These are phyloP conservation scores for Pleurotus tuoliensis DNA, from an alignment of 768 basidiomycete genomes.

Conservation along the genomic window DNA sequence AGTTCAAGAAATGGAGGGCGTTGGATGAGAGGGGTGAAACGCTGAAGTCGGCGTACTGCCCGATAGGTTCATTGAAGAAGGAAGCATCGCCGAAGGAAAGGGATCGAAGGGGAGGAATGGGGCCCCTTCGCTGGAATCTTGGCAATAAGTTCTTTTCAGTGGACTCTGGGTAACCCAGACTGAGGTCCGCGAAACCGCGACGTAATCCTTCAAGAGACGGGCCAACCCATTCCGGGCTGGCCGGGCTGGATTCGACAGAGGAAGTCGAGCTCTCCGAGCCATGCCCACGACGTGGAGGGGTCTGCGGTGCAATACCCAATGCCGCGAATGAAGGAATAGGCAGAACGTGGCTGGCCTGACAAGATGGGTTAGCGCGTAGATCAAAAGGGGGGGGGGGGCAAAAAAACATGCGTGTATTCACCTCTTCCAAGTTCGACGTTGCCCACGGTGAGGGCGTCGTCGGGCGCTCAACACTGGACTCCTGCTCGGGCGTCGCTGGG, in stretches of 20 bases:
- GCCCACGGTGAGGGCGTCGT: conserved; percentile 32
- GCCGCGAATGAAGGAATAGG: conserved; percentile 47
- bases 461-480: conserved; percentile 35
- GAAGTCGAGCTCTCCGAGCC: conserved; percentile 41
- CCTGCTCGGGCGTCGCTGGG: conserved; percentile 25
- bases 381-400: background rate
- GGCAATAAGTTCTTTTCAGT: conserved; percentile 20
- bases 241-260: conserved; percentile 57
- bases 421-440: conserved; percentile 29
- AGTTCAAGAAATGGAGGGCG: conserved; percentile 38
- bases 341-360: conserved; percentile 22
- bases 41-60: conserved; percentile 29
- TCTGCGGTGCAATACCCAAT: conserved; percentile 53
- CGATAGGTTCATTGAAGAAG: conserved; percentile 19
- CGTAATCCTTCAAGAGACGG: conserved; percentile 35
- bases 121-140: conserved; percentile 24
- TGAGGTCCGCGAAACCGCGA: conserved; percentile 32
- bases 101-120: conserved; percentile 34
- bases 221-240: conserved; percentile 39
- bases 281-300: conserved; percentile 37
- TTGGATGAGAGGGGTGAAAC: conserved; percentile 36
- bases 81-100: conserved; percentile 39
- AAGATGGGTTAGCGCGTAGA: conserved; percentile 14
- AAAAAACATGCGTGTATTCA: conserved; percentile 19
- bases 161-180: conserved; percentile 32